Evolutionary conservation across 2,329 filamentous ascomycete species (phyloP), one percentile per base, ranked within the genome.

Genomic region (Biscogniauxia mediterranea): DNA sequence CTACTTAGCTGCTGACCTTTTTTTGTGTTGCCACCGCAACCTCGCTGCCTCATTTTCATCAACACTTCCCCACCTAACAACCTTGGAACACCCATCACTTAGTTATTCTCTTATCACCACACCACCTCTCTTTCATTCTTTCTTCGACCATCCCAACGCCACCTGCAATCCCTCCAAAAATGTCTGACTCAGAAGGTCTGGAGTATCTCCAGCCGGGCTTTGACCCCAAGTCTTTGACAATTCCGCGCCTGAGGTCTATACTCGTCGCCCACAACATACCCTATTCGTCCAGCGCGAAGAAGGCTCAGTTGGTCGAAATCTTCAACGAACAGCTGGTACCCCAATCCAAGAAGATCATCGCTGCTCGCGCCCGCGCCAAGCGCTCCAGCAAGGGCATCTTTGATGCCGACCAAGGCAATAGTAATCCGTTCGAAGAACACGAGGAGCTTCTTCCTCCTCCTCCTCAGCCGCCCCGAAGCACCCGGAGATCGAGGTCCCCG

Each of bases 201-300:
- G 90, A 92, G 68, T 99, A 98, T 75, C 88, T 98, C 32, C 87
- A 93, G 72, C 85, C 91, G 58, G 91, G 86, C 70, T 98, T 97
- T 75, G 92, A 99, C 74, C 88, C 95, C 20, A 83, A 84, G 72
- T 86, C 85, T 66, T 85, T 98, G 65, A 98, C 93, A 1, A 88
- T 98, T 55, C 93, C 95, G 26, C 90, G 90, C 53, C 82, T 99
- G 69, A 91, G 95, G 70, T 94, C 91, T 55, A 96, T 98, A 67
- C 86, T 99, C 61, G 91, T 98, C 71, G 90, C 88, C 66, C 92
- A 99, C 79, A 90, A 93, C 73, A 81, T 98, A 71, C 79, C 87
- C 46, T 98, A 97, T 74, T 89, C 93, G 5, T 89, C 92, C 0
- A 93, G 89, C 4, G 93, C 95, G 13, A 99, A 98, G 80, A 99